Conservation (phyloP, 169 alveolate genomes). For the Perkinsus marinus region DNA sequence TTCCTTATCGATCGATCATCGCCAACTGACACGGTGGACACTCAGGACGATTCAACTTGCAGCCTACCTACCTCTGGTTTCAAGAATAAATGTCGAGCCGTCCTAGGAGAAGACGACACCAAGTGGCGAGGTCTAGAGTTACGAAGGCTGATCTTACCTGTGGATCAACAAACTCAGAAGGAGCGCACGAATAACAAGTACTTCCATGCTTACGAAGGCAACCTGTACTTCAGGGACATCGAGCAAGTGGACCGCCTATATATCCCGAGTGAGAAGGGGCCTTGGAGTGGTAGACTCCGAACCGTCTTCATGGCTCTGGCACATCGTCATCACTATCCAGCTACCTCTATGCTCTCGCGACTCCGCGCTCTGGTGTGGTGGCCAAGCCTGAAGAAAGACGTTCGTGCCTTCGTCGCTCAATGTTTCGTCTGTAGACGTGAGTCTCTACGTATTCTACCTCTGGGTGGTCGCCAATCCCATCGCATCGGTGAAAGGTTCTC, state of each 20-base stretch:
- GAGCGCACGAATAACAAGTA: neutral
- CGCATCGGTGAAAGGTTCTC: too few species aligned
- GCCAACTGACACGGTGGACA: too few species aligned
- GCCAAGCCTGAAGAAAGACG: too few species aligned
- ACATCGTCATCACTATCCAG: too few species aligned
- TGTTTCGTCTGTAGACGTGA: too few species aligned
- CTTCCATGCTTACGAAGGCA: neutral
- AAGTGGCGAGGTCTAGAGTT: neutral
- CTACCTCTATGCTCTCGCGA: too few species aligned
- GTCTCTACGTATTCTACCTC: too few species aligned
- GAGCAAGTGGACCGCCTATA: neutral
- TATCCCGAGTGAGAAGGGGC: neutral
- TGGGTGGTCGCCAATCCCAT: too few species aligned
- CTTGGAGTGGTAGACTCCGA: too few species aligned
- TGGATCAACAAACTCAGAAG: neutral
- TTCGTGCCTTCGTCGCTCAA: too few species aligned
- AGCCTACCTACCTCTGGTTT: neutral
- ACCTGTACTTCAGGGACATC: neutral
- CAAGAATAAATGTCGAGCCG: neutral
- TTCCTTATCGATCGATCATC: neutral
- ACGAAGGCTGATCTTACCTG: neutral
- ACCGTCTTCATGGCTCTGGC: too few species aligned
- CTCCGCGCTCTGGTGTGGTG: too few species aligned
- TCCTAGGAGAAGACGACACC: neutral
- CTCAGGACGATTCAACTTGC: neutral